These are phyloP conservation scores for Trypanosomatidae sp. DNA, from an alignment of 208 protist genomes.

Conservation along the genomic window DNA sequence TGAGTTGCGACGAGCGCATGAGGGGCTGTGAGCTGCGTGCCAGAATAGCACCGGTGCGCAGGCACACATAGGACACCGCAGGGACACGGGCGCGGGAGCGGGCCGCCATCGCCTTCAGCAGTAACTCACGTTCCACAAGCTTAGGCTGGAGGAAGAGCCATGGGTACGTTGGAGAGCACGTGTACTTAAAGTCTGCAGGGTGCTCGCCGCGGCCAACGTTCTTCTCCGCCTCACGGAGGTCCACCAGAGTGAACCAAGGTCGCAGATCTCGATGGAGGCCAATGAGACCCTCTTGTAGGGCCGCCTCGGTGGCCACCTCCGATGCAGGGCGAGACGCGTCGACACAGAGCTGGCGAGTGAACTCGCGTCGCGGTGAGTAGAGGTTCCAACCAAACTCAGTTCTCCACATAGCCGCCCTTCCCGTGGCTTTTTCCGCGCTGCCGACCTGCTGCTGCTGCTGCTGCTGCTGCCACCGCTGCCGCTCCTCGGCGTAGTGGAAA, in stretches of 20 bases:
- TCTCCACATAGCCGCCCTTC: constrained; percentile 13
- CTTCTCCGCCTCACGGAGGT: constrained; percentile 25
- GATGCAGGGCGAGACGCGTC: constrained; percentile 22
- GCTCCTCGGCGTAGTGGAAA: constrained; percentile 33
- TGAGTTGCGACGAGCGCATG: constrained; percentile 29
- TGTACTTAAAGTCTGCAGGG: constrained; percentile 26
- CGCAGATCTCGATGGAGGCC: constrained; percentile 48
- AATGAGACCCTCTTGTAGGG: constrained; percentile 23
- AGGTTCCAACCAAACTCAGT: constrained; percentile 85
- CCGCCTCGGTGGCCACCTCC: constrained; percentile 18
- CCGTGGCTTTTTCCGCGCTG: background rate
- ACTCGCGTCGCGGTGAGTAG: constrained; percentile 51
- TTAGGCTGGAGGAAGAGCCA: constrained; percentile 55
- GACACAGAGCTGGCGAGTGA: constrained; percentile 55
- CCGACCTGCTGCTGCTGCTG: background rate
- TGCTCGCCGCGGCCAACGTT: constrained; percentile 4
- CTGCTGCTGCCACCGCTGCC: constrained; percentile 5
- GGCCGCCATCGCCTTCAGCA: constrained; percentile 54
- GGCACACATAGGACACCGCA: constrained; percentile 78
- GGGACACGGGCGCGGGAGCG: constrained; percentile 86
- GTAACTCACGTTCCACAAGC: constrained; percentile 37
- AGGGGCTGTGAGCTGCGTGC: constrained; percentile 88
- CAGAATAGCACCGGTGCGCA: constrained; percentile 57
- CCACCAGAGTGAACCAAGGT: constrained; percentile 57
- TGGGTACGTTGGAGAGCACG: constrained; percentile 76